These are phyloP conservation scores for Berberis vulgaris DNA, from an alignment of 164 flowering plant genomes.

Conservation along the genomic window DNA sequence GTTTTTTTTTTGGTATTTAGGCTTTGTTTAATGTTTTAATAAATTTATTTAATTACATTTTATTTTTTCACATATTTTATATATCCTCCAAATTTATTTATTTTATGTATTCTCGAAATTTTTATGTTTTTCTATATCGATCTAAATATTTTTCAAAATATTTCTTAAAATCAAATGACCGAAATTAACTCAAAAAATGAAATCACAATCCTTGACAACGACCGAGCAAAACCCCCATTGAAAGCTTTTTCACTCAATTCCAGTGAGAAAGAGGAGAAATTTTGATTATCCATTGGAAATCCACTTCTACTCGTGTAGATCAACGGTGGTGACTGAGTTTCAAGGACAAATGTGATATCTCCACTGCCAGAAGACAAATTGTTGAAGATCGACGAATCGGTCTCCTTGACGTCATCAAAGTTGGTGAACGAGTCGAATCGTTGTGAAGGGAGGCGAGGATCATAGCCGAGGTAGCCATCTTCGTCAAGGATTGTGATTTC, in stretches of 20 bases:
- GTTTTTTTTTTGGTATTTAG: no score
- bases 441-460: slow-evolving; percentile 40
- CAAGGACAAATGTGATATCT: slow-evolving; percentile 13
- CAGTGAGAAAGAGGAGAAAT: slow-evolving; percentile 20
- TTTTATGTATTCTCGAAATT: no score
- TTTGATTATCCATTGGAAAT: slow-evolving; percentile 4
- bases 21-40: no score
- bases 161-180: no score
- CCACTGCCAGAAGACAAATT: background rate
- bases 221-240: slow-evolving; percentile 11
- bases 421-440: slow-evolving; percentile 40
- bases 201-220: no score
- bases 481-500: slow-evolving; percentile 16
- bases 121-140: no score
- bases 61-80: no score
- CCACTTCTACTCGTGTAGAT: slow-evolving; percentile 12
- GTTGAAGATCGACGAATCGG: slow-evolving; percentile 15
- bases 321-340: slow-evolving; percentile 21
- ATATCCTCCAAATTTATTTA: no score
- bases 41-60: no score
- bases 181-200: no score
- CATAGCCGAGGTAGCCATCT: slow-evolving; percentile 36
- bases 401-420: slow-evolving; percentile 31
- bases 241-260: slow-evolving; percentile 19
- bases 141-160: no score